Evolutionary conservation across 495 filamentous ascomycete genomes (phyloP).

Genomic region (Hypoxylon fuscum): DNA sequence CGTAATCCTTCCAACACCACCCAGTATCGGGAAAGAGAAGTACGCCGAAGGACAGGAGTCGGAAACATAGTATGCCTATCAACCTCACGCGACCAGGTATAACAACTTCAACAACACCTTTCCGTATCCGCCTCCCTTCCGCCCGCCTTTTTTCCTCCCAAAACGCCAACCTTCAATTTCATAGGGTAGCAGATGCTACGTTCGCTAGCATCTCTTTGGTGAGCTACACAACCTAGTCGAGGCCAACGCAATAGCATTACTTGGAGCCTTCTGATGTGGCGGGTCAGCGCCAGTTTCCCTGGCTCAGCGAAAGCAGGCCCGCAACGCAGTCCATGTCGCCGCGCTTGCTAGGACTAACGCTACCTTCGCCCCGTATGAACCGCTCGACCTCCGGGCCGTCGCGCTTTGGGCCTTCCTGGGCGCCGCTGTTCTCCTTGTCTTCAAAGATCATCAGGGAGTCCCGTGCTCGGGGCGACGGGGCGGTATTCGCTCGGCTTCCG

Average conservation of each 20-base stretch:
- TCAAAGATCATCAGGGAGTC: conserved; percentile 52
- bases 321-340: conserved; percentile 81
- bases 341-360: conserved; percentile 66
- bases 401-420: conserved; percentile 6
- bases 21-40: no score
- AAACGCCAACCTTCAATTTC: conserved; percentile 11
- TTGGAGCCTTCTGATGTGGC: no score
- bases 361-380: conserved; percentile 70
- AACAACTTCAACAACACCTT: no score
- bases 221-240: no score
- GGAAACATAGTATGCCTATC: no score
- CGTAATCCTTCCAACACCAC: no score
- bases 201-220: not conserved
- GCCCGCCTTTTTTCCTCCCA: conserved; percentile 8
- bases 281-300: conserved; percentile 61
- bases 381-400: conserved; percentile 66
- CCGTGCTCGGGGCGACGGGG: conserved; percentile 32
- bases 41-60: no score
- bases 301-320: conserved; percentile 75
- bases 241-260: no score
- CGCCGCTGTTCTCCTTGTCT: conserved; percentile 40
- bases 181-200: not conserved
- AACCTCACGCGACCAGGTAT: no score
- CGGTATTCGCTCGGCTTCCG: conserved; percentile 47
- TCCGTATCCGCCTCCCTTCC: conserved; percentile 7